These are phyloP conservation scores for Candida oleophila DNA, from an alignment of 805 yeast species.

Conservation along the genomic window DNA sequence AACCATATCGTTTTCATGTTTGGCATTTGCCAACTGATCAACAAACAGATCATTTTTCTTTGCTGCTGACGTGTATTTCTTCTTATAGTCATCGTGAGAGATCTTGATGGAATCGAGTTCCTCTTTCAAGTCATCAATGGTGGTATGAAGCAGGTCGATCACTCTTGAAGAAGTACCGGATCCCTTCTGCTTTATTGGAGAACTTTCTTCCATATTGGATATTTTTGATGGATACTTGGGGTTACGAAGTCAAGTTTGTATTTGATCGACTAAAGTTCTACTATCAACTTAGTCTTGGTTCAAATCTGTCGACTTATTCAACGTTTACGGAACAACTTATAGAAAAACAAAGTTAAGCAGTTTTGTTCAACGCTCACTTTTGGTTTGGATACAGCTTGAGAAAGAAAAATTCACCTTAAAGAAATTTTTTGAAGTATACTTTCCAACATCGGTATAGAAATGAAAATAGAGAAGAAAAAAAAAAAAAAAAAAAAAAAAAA, in stretches of 20 bases:
- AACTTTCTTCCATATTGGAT: conserved; percentile 19
- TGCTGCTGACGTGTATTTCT: conserved; percentile 47
- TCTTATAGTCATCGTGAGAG: conserved; percentile 48
- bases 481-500: no score
- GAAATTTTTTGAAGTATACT: background rate
- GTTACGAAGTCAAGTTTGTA: no score
- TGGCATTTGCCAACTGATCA: conserved; percentile 66
- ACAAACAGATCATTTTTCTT: conserved; percentile 53
- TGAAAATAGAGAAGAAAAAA: background rate
- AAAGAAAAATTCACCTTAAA: background rate
- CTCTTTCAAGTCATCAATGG: conserved; percentile 41
- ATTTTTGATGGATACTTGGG: no score
- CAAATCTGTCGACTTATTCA: background rate
- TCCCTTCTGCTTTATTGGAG: conserved; percentile 20
- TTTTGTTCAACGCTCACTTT: background rate
- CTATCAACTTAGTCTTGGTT: conserved; percentile 2
- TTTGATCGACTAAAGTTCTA: conserved; percentile 1
- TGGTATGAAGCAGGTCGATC: conserved; percentile 55
- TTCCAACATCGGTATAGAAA: background rate
- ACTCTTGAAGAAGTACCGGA: conserved; percentile 27
- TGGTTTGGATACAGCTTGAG: background rate
- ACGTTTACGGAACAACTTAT: background rate
- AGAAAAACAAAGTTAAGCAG: conserved; percentile 1
- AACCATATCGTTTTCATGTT: conserved; percentile 76
- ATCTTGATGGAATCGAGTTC: conserved; percentile 42